These are phyloP conservation scores for Penicillium antarcticum DNA, from an alignment of 495 filamentous ascomycete species.

Conservation along the genomic window DNA sequence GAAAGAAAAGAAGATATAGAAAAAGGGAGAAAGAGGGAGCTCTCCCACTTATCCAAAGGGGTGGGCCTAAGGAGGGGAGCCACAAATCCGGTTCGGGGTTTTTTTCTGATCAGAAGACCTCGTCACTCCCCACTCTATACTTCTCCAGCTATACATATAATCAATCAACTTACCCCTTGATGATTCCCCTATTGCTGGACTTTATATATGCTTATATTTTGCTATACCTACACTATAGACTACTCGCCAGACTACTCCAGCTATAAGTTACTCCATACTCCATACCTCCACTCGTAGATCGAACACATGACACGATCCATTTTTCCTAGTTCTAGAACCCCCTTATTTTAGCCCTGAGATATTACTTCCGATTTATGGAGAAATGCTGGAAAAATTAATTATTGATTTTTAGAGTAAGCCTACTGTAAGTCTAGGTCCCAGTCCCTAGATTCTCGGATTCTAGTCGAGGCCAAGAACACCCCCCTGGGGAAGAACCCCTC, in stretches of 20 bases:
- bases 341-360: slow-evolving; percentile 12
- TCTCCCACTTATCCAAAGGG: slow-evolving; percentile 9
- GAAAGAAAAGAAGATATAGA: slow-evolving; percentile 1
- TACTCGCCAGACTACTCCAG: neutral
- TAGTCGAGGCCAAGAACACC: slow-evolving; percentile 10
- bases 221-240: too few species aligned
- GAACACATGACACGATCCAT: slow-evolving; percentile 40
- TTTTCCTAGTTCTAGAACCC: slow-evolving; percentile 38
- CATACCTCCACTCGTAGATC: slow-evolving; percentile 27
- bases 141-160: too few species aligned
- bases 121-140: slow-evolving; percentile 24
- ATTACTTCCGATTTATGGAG: slow-evolving; percentile 31
- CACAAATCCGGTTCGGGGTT: slow-evolving; percentile 27
- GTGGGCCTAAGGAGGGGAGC: slow-evolving; percentile 11
- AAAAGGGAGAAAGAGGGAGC: slow-evolving; percentile 5
- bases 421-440: neutral
- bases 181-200: too few species aligned
- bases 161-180: too few species aligned
- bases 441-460: neutral
- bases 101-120: slow-evolving; percentile 45
- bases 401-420: slow-evolving; percentile 4
- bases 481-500: neutral
- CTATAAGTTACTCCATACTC: neutral
- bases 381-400: slow-evolving; percentile 23
- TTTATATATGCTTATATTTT: too few species aligned